Conservation (phyloP, 2,329 filamentous ascomycete genomes). For the Colletotrichum horii region DNA sequence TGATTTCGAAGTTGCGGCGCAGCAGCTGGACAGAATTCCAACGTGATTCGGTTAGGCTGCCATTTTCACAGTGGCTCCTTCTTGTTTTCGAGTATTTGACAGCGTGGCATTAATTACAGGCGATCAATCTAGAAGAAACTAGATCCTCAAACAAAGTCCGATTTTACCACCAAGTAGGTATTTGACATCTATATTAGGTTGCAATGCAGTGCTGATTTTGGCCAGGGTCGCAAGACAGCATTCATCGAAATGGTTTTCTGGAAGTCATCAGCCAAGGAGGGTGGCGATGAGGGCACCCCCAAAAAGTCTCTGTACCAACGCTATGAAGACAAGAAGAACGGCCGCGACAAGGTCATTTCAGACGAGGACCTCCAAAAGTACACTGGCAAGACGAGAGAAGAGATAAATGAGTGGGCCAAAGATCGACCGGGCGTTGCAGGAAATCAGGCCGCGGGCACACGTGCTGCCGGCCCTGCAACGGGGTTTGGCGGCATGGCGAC, state of each 20-base stretch:
- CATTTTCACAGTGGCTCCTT: background rate
- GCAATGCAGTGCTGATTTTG: background rate
- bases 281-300: background rate
- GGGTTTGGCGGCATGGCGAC: constrained; percentile 34
- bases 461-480: constrained; percentile 31
- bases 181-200: background rate
- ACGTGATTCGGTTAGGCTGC: background rate
- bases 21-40: background rate
- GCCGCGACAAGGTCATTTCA: constrained; percentile 30
- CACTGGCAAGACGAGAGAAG: constrained; percentile 39
- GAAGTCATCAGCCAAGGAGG: background rate
- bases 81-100: background rate
- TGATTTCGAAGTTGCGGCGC: background rate
- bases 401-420: constrained; percentile 42
- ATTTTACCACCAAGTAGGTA: background rate
- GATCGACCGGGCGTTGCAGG: constrained; percentile 42
- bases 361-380: constrained; percentile 46
- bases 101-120: background rate
- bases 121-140: background rate
- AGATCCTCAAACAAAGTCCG: background rate
- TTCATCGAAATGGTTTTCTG: background rate
- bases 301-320: constrained; percentile 37
- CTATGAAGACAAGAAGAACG: constrained; percentile 35
- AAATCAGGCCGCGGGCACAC: constrained; percentile 41
- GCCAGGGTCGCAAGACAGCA: background rate